Evolutionary conservation across 2,329 filamentous ascomycete species (phyloP).

Genomic region (Trichophyton benhamiae): DNA sequence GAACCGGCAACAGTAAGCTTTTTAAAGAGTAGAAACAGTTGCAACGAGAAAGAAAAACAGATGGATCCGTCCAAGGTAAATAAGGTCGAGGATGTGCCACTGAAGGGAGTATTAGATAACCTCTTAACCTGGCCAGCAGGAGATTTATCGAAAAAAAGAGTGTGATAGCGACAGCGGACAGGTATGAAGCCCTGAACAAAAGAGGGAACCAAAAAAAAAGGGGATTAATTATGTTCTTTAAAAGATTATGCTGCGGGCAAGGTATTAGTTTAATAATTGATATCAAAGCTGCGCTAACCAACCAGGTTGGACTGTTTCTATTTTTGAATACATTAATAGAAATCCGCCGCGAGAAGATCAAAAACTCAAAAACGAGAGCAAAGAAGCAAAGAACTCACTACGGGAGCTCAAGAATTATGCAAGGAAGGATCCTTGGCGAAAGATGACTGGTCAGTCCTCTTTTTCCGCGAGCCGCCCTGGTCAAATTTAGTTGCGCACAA

Average conservation of each 20-base stretch:
- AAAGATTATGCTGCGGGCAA: constrained; percentile 2
- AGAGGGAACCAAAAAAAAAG: background rate
- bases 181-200: background rate
- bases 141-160: background rate
- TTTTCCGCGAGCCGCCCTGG: constrained; percentile 11
- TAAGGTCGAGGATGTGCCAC: constrained; percentile 1
- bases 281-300: background rate
- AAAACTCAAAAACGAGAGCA: background rate
- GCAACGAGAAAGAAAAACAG: background rate
- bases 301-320: constrained; percentile 2
- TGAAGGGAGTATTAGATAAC: background rate
- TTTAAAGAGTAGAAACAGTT: background rate
- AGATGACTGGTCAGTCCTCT: constrained; percentile 5
- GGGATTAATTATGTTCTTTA: constrained; percentile 5
- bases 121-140: constrained; percentile 5
- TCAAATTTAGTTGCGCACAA: constrained; percentile 6
- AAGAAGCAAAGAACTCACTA: background rate
- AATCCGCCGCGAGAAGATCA: background rate
- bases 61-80: background rate
- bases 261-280: constrained; percentile 2
- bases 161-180: constrained; percentile 1
- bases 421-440: background rate
- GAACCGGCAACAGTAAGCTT: background rate
- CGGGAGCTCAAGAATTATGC: background rate
- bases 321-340: constrained; percentile 4